Evolutionary conservation across 2,329 filamentous ascomycete genomes (phyloP), one percentile per base, ranked within the genome.

Genomic region (Apiospora koreana): DNA sequence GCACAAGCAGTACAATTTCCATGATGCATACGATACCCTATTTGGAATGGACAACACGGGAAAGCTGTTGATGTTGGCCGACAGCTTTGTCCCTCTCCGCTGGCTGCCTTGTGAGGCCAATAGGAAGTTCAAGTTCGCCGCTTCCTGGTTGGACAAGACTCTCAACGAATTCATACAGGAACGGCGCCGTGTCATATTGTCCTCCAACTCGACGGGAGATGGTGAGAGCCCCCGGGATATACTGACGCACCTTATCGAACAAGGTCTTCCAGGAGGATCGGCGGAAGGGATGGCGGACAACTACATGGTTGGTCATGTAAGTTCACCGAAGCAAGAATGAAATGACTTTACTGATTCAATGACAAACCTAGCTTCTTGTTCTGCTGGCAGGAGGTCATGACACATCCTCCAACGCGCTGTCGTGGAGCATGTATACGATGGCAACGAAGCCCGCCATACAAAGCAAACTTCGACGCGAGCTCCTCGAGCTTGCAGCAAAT

Each of bases 71-170:
- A 18, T 72, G 21, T 70, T 71, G 5, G 64, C 41, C 6, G 73
- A 72, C 31, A 69, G 68, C 42, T 71, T 70, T 46, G 21, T 74
- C 7, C 74, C 72, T 1, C 66, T 54, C 1, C 73, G 73, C 4
- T 74, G 74, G 73, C n/a, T 74, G 1, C 73, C 72, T 2, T 21
- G 74, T 4, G 46, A 73, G 38, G 72, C 62, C 1, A 75, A 74
- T 43, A 69, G 71, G 3, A 48, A 71, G 6, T 74, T 71, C 54
- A 54, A 71, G 14, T 69, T 58, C 23, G 72, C 72, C 2, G 70
- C 50, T 16, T 23, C 50, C 9, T 75, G 73, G 72, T 23, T 74
- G n/a, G 18, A 70, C 25, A 62, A 62, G 14, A 64, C 66, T 10
- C 31, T 75, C 16, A 54, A 35, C 1, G 21, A 65, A n/a, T 28